phyloP scores from a whole-genome alignment of 257 asterid species.

The Salvia splendens region DNA sequence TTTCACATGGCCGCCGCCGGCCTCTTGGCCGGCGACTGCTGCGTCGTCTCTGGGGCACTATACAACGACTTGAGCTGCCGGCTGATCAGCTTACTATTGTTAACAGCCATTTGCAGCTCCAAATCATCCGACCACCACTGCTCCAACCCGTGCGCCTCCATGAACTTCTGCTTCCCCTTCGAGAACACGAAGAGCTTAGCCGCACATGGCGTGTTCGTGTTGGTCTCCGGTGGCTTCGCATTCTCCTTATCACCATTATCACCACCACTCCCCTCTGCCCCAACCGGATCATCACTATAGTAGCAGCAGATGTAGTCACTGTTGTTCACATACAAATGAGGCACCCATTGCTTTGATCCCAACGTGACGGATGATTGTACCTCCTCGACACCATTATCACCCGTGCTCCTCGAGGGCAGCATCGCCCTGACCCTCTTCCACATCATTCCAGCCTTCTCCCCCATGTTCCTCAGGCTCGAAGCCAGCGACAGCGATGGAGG shows the following conservation, averaged over 20 bases:
- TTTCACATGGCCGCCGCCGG: conserved; percentile 9
- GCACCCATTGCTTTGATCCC: conserved; percentile 79
- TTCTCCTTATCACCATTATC: conserved; percentile 64
- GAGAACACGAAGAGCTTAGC: conserved; percentile 83
- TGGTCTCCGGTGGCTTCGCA: conserved; percentile 41
- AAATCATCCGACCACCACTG: conserved; percentile 99
- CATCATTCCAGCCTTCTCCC: conserved; percentile 71
- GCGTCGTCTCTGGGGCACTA: conserved; percentile 57
- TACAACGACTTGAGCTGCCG: conserved; percentile 88
- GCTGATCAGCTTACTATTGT: conserved; percentile 81
- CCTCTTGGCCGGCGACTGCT: conserved; percentile 46
- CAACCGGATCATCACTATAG: conserved; percentile 59
- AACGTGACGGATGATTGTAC: conserved; percentile 30
- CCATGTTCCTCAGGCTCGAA: conserved; percentile 63
- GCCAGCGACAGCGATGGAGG: conserved; percentile 96
- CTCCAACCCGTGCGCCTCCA: conserved; percentile 95
- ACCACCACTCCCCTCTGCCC: conserved; percentile 26
- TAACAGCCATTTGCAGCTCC: conserved; percentile 72
- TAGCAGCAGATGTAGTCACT: conserved; percentile 93
- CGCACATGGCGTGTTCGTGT: conserved; percentile 34
- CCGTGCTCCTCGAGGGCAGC: conserved; percentile 51
- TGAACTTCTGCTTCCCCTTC: conserved; percentile 90
- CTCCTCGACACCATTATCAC: conserved; percentile 27
- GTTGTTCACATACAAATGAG: conserved; percentile 84
- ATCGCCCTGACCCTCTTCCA: conserved; percentile 74